A percentile compares a stretch with the other conserved stretches of the same genome.
phyloP scores from a whole-genome alignment of 1,284 basidiomycete genomes.

The Phellinidium pouzarii region DNA sequence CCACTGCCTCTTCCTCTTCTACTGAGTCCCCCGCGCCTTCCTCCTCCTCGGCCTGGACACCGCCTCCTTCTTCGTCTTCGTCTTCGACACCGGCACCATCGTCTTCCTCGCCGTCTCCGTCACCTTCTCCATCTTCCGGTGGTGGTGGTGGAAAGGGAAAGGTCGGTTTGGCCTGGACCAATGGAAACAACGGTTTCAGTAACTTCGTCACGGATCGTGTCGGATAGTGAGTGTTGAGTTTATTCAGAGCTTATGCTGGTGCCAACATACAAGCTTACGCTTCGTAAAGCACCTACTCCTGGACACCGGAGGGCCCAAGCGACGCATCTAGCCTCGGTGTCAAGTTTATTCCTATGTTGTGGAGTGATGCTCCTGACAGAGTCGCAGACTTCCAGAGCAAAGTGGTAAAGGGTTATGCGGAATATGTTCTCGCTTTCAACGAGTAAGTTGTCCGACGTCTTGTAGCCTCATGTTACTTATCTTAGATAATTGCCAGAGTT shows the following conservation, averaged over 20 bases:
- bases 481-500: constrained; percentile 35
- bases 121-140: not conserved
- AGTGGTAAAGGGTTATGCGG: constrained; percentile 44
- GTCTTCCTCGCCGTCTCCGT: not conserved
- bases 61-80: constrained; percentile 6
- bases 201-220: constrained; percentile 41
- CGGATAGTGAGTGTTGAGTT: constrained; percentile 42
- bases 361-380: constrained; percentile 46
- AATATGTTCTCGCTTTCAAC: constrained; percentile 58
- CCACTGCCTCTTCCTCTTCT: constrained; percentile 21
- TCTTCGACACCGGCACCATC: not conserved
- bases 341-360: constrained; percentile 60
- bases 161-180: constrained; percentile 60
- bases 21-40: constrained; percentile 17
- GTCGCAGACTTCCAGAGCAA: constrained; percentile 35
- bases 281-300: constrained; percentile 58
- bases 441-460: constrained; percentile 45
- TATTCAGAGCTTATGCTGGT: too few relatives aligned
- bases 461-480: not conserved
- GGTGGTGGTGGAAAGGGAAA: constrained; percentile 33
- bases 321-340: constrained; percentile 37
- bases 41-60: constrained; percentile 5
- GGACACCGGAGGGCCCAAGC: constrained; percentile 40
- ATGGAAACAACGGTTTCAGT: constrained; percentile 41
- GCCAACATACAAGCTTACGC: not conserved